Evolutionary conservation across 495 filamentous ascomycete species (phyloP), one percentile per base, ranked within the genome.

Genomic region (Aspergillus funiculosus): DNA sequence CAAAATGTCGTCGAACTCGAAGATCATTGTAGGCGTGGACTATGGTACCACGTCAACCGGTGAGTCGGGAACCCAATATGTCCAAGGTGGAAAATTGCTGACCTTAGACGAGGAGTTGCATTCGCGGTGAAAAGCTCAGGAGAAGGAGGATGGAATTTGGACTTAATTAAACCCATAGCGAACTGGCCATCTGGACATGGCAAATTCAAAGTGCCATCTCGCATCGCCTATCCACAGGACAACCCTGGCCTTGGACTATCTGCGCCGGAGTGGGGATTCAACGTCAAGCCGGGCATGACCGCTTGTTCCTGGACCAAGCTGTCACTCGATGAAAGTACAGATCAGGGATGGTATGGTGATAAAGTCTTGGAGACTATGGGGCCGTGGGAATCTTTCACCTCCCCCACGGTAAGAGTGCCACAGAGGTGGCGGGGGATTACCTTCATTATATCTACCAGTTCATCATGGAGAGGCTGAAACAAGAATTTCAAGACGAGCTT

Each of bases 241-340:
- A 29, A 43, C 11, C 9, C 22, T 9, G 17, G 29, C 2, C 11
- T 39, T 1, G 4, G 10, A 1, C n/a, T n/a, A n/a, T n/a, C n/a
- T n/a, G 5, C 9, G 1, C 4, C 13, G n/a, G 22, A 26, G 5
- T 50, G 47, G 47, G 47, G 47, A 17, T 50, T 30, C 17, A 14
- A 38, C 17, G 46, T 46, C 30, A 43, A 49, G 27, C 42, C 48
- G 7, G 31, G 53, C 14, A 41, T 52, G 50, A 30, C 32, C n/a
- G 20, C 42, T 26, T 53, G 49, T 18, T 50, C 52, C 2, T 61
- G 58, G 58, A 56, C 53, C 5, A 62, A 62, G 25, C 42, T 62
- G 8, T 25, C 48, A 5, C 42, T 56, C 5, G 54, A 61, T 21
- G 13, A 8, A 1, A 26, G 39, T 29, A 37, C 36, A 2, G 27